Conservation (phyloP, 176 grass and related monocot genomes). For the Saccharum officinarum region DNA sequence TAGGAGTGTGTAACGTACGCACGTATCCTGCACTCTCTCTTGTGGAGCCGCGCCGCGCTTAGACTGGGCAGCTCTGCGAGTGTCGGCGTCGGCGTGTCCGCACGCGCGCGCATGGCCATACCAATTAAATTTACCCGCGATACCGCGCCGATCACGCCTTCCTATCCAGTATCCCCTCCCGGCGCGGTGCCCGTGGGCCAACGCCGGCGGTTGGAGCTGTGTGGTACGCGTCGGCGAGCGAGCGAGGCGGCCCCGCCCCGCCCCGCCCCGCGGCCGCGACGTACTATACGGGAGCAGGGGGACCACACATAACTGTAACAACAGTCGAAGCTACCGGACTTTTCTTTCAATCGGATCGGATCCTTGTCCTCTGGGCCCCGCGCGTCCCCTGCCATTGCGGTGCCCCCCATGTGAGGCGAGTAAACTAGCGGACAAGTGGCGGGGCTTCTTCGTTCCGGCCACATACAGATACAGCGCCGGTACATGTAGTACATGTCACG, state of each 20-base stretch:
- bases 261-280: background rate
- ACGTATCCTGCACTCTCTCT: background rate
- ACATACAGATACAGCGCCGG: background rate
- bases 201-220: conserved; percentile 27
- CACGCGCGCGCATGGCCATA: background rate
- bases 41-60: too few relatives aligned
- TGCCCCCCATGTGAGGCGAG: conserved; percentile 30
- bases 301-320: conserved; percentile 37
- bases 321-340: conserved; percentile 21
- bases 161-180: background rate
- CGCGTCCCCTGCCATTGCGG: background rate
- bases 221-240: background rate
- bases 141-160: background rate
- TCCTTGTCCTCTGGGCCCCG: background rate
- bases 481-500: background rate
- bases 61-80: background rate
- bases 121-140: conserved; percentile 5
- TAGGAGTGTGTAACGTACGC: too few relatives aligned
- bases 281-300: background rate
- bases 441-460: background rate
- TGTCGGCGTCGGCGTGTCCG: conserved; percentile 27
- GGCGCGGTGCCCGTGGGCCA: background rate
- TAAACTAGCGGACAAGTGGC: conserved; percentile 41
- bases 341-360: background rate
- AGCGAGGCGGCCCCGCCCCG: background rate